Evolutionary conservation across 2,329 filamentous ascomycete genomes (phyloP), one percentile per base, ranked within the genome.

Genomic region (Pestalotiopsis sp.): DNA sequence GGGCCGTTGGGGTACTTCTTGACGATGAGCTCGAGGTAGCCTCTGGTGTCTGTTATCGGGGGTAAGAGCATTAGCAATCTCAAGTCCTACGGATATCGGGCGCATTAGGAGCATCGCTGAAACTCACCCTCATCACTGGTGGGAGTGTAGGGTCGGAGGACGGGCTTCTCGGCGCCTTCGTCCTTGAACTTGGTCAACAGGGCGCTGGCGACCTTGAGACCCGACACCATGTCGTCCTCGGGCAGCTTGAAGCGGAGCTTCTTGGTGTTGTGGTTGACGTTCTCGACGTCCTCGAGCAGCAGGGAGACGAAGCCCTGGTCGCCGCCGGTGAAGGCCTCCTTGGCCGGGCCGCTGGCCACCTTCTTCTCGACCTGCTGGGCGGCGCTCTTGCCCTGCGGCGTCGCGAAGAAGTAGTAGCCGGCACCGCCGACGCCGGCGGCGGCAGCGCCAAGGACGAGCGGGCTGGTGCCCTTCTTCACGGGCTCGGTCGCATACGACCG

Each of bases 211-310:
- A 97, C 85, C 45, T 88, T 82, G 69, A 99, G 84, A 59, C 96
- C 96, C 69, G 93, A 95, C 66, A 97, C 91, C 82, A 92, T 89
- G 79, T 97, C 92, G 71, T 89, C 86, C 80, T 97, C 93, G 17
- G 93, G 93, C 58, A 98, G 90, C 76, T 91, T 90, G 83, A 99
- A 98, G 75, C 93, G 91, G 79, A 98, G 87, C 76, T 89, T 91
- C 90, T 98, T 98, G 76, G 94, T 97, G 87, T 98, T 98, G 87
- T 95, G 92, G 86, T 94, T 98, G 83, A 98, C 82, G 60, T 86
- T 83, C 83, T 97, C 92, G 64, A 94, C 88, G 68, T 91, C 90
- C 68, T 93, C 89, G 68, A 98, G 86, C 83, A 92, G 91, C 74
- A 98, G 87, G 71, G 90, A 90, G 72, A 98, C 81, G 83, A 94